Conservation (phyloP, 495 filamentous ascomycete genomes). For the Echria macrotheca region DNA sequence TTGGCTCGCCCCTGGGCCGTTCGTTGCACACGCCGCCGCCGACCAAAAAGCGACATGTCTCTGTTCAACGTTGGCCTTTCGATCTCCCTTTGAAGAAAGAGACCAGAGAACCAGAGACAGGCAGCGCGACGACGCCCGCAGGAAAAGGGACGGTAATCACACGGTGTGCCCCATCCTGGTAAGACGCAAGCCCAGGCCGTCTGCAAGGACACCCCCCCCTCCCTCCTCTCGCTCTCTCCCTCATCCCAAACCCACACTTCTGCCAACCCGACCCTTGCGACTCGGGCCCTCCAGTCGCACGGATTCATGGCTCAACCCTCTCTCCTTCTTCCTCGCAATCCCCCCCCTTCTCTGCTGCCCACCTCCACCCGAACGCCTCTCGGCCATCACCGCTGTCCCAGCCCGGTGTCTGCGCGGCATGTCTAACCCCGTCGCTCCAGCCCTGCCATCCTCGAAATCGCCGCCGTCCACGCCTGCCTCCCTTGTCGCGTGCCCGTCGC, state of each 20-base stretch:
- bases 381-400: constrained; percentile 2
- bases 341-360: constrained; percentile 17
- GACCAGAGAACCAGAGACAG: too few species aligned
- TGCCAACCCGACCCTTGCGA: constrained; percentile 7
- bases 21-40: background rate
- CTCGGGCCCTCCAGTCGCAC: constrained; percentile 14
- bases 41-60: background rate
- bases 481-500: constrained; percentile 9
- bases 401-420: constrained; percentile 16
- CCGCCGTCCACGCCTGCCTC: constrained; percentile 13
- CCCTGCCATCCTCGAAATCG: too few species aligned
- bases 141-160: background rate
- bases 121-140: background rate
- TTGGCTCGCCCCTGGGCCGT: background rate
- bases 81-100: too few species aligned
- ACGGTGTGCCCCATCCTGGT: constrained; percentile 1
- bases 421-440: constrained; percentile 20
- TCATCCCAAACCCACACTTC: constrained; percentile 7
- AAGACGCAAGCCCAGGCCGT: constrained; percentile 2
- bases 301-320: constrained; percentile 22
- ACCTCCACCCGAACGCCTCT: constrained; percentile 4
- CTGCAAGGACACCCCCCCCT: constrained; percentile 3
- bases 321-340: constrained; percentile 15
- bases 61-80: too few species aligned
- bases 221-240: constrained; percentile 9